These are phyloP conservation scores for Hyaloscypha finlandica DNA, from an alignment of 495 filamentous ascomycete genomes.

Conservation along the genomic window DNA sequence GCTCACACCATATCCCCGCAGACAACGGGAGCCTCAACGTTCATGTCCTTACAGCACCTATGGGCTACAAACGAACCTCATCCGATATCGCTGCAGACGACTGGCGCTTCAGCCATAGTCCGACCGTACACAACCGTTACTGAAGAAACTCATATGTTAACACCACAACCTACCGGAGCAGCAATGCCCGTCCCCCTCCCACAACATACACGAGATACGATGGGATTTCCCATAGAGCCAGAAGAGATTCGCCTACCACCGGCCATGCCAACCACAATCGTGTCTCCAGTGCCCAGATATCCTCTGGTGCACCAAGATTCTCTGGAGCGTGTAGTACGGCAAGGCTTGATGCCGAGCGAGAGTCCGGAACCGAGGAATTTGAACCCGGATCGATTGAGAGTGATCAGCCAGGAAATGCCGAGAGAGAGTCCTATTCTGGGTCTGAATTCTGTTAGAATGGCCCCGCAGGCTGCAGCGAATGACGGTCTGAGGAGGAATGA, in stretches of 20 bases:
- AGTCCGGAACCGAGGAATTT: conserved; percentile 1
- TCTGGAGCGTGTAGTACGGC: conserved; percentile 15
- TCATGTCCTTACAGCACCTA: conserved; percentile 5
- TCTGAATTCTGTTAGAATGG: conserved; percentile 8
- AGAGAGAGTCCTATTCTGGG: conserved; percentile 20
- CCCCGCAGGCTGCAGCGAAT: not conserved
- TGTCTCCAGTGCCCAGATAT: conserved; percentile 14
- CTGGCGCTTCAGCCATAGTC: not conserved
- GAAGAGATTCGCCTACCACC: conserved; percentile 2
- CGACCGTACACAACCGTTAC: not conserved
- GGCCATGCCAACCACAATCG: conserved; percentile 8
- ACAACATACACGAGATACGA: conserved; percentile 15
- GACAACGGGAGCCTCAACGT: conserved; percentile 1
- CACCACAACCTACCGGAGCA: not conserved
- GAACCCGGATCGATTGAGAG: conserved; percentile 11
- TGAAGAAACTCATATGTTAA: not conserved
- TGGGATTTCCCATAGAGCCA: conserved; percentile 22
- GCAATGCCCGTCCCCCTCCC: not conserved
- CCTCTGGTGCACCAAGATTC: conserved; percentile 21
- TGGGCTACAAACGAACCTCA: not conserved
- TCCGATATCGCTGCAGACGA: conserved; percentile 12
- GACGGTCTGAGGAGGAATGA: not conserved
- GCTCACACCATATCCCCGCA: conserved; percentile 9
- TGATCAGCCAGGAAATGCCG: conserved; percentile 13
- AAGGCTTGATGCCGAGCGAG: conserved; percentile 6